These are phyloP conservation scores for Sordaria brevicollis DNA, from an alignment of 495 filamentous ascomycete species.

Conservation along the genomic window DNA sequence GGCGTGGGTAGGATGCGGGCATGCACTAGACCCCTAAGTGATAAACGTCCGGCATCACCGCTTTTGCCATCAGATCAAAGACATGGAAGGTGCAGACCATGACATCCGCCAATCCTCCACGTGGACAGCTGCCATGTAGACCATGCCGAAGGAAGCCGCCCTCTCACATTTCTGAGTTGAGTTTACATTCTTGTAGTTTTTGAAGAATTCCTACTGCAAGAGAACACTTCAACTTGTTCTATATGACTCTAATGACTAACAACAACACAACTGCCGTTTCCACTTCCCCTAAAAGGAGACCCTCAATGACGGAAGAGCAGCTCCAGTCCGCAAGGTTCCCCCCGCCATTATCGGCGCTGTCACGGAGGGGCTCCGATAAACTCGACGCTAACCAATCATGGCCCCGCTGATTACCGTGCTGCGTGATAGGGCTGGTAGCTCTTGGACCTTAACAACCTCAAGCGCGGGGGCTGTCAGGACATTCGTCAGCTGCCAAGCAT, in stretches of 20 bases:
- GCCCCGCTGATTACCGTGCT: slow-evolving; percentile 7
- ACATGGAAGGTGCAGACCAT: not conserved
- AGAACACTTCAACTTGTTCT: no score
- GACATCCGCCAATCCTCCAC: slow-evolving; percentile 4
- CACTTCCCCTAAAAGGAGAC: not conserved
- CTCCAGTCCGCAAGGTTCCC: not conserved
- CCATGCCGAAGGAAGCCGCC: slow-evolving; percentile 5
- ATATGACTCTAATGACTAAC: no score
- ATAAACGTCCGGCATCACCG: slow-evolving; percentile 1
- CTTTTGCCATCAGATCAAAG: not conserved
- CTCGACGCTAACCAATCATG: slow-evolving; percentile 3
- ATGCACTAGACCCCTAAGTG: slow-evolving; percentile 12
- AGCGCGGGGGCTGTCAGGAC: not conserved
- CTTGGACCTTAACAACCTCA: not conserved
- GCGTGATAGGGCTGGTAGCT: slow-evolving; percentile 4
- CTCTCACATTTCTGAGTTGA: not conserved
- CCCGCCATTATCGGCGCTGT: not conserved
- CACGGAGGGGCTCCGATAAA: not conserved
- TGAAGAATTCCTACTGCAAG: not conserved
- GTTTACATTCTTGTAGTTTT: no score
- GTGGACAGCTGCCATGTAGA: not conserved
- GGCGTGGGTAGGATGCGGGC: not conserved
- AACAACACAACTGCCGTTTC: not conserved
- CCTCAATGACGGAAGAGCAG: not conserved
- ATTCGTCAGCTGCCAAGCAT: not conserved